Evolutionary conservation across 495 filamentous ascomycete genomes (phyloP), one percentile per base, ranked within the genome.

Genomic region (Penicillium lividum): DNA sequence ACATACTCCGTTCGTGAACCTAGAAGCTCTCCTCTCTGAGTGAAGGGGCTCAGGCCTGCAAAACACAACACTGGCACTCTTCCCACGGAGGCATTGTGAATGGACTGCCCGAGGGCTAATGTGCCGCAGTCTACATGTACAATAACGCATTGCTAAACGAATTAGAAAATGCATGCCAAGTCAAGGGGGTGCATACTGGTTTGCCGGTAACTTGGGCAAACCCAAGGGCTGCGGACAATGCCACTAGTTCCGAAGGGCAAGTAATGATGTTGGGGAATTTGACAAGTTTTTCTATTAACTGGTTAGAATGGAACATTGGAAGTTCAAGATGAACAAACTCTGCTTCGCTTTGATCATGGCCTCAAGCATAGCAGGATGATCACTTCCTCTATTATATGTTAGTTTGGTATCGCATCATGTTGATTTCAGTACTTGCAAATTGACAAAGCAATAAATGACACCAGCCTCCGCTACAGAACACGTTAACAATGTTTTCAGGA

Each of bases 91-190:
- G 92, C 87, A 64, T 97, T 96, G 74, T 97, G 92, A 4, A 97
- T 86, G 3, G 92, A 92, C 0, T 90, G 89, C n/a, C 89, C 92
- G 5, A 91, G 77, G 8, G 89, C 92, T 68, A 94, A 88, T 0
- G 92, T 96, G 7, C 92, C 92, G 13, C 96, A 92, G 62, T 97
- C 92, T 48, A 97, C 92, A 70, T 96, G 92, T 3, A 97, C 85
- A 62, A 97, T 89, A 3, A 97, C 92, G 61, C 85, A 89, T 73
- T 97, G 92, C 65, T 67, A 22, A 7, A 10, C 0, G 34, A 4
- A 40, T 33, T 59, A 25, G 11, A 22, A 45, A 36, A 18, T 13
- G 2, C 25, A 18, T n/a, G 3, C 4, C 13, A 22, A 10, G 31
- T 6, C 31, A 11, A 42, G 25, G 3, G n/a, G 10, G 10, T 25